Evolutionary conservation across 176 grass and related monocot species (phyloP).

Genomic region (Musa troglodytarum): DNA sequence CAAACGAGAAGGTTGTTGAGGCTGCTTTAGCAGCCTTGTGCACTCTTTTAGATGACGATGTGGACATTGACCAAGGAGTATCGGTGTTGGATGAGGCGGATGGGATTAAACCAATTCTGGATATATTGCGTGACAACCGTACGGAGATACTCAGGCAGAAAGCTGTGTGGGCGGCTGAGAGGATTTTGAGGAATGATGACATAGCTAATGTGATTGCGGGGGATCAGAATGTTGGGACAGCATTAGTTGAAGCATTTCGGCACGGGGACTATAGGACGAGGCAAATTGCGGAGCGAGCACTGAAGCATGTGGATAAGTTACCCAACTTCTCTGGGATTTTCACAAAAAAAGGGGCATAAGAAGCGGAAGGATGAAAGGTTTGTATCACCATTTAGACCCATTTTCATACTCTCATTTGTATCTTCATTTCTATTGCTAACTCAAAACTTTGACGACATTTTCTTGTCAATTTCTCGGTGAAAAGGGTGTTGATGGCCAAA

Average conservation of each 20-base stretch:
- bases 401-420: neutral
- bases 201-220: slow-evolving; percentile 44
- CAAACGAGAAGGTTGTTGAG: slow-evolving; percentile 50
- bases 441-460: neutral
- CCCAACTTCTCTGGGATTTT: slow-evolving; percentile 48
- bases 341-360: slow-evolving; percentile 26
- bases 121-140: slow-evolving; percentile 44
- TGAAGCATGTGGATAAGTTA: slow-evolving; percentile 60
- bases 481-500: neutral
- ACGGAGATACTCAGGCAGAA: slow-evolving; percentile 44
- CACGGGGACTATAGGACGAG: slow-evolving; percentile 42
- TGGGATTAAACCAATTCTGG: slow-evolving; percentile 47
- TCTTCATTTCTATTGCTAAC: neutral
- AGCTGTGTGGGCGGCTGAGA: slow-evolving; percentile 69
- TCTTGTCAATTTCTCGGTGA: neutral
- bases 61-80: slow-evolving; percentile 44
- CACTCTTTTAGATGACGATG: slow-evolving; percentile 58
- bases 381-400: neutral
- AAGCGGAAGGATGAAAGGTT: neutral
- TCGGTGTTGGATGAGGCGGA: slow-evolving; percentile 27
- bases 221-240: slow-evolving; percentile 42
- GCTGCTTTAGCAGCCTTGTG: slow-evolving; percentile 50
- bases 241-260: slow-evolving; percentile 60
- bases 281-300: slow-evolving; percentile 49
- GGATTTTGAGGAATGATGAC: slow-evolving; percentile 51